phyloP scores from a whole-genome alignment of 345 rosid species.

The Lumnitzera racemosa region DNA sequence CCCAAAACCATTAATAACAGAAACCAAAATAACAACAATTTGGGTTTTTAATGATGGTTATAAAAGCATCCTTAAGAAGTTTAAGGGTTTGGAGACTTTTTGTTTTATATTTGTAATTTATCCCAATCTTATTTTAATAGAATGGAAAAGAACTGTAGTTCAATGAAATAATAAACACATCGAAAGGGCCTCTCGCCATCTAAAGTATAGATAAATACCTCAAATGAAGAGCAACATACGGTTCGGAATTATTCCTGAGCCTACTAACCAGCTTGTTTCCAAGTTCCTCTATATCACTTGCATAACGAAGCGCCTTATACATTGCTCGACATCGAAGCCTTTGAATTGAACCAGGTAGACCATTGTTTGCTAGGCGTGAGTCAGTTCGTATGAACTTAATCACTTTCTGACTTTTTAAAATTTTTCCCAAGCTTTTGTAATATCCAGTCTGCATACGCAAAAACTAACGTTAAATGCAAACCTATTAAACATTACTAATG shows the following conservation, averaged over 20 bases:
- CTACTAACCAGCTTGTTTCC: slow-evolving; percentile 40
- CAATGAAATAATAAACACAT: no score
- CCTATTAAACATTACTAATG: no score
- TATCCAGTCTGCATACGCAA: slow-evolving; percentile 35
- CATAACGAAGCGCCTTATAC: slow-evolving; percentile 53
- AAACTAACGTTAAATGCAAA: background rate
- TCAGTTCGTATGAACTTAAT: slow-evolving; percentile 50
- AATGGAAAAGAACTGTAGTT: no score
- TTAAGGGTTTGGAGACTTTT: no score
- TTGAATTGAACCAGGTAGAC: slow-evolving; percentile 43
- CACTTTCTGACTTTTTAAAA: slow-evolving; percentile 42
- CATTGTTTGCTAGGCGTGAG: slow-evolving; percentile 64
- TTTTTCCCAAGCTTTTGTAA: slow-evolving; percentile 29
- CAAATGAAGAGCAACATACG: slow-evolving; percentile 61
- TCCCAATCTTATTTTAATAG: no score
- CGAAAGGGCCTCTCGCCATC: background rate
- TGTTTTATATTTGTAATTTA: no score
- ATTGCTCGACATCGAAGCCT: slow-evolving; percentile 62
- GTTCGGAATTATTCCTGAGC: slow-evolving; percentile 28
- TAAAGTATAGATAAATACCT: slow-evolving; percentile 27
- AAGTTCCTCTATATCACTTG: slow-evolving; percentile 34
- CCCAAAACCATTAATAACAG: no score
- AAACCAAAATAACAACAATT: no score
- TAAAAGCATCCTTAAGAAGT: no score
- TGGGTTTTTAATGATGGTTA: no score